Percentiles rank a stretch among this genome's conserved stretches.
Evolutionary conservation across 306 rosid species (phyloP).

Genomic region (Alnus rubra): DNA sequence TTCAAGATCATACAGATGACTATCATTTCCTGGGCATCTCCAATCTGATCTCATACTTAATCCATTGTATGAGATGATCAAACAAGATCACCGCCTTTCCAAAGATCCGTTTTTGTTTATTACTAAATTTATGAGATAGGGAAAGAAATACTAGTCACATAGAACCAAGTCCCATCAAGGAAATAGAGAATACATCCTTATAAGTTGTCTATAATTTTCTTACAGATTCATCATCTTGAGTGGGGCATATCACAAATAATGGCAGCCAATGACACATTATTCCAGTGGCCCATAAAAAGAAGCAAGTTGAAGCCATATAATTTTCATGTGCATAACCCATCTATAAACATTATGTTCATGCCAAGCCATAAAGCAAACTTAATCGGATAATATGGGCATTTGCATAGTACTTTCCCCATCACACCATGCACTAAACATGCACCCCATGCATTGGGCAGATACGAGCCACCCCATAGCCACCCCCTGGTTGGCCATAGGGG

Average conservation of each 20-base stretch:
- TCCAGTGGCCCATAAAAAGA: background rate
- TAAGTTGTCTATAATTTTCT: background rate
- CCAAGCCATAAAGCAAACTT: background rate
- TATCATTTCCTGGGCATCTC: too few relatives aligned
- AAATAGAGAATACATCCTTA: background rate
- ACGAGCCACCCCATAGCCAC: too few relatives aligned
- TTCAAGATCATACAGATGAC: too few relatives aligned
- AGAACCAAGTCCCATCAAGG: background rate
- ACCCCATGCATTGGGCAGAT: too few relatives aligned
- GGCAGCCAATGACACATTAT: background rate
- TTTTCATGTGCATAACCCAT: background rate
- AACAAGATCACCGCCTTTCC: background rate
- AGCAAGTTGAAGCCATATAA: background rate
- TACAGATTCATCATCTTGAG: background rate
- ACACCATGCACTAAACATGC: too few relatives aligned
- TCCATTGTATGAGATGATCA: too few relatives aligned
- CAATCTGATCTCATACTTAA: too few relatives aligned
- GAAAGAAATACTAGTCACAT: background rate
- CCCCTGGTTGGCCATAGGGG: too few relatives aligned
- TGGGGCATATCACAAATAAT: background rate
- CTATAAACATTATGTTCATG: background rate
- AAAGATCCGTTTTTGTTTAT: background rate
- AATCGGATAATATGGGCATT: background rate
- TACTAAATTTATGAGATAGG: background rate
- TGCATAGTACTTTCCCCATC: background rate